Base-by-base conservation (phyloP, 805 yeast species). In the Alloascoidea africana region DNA sequence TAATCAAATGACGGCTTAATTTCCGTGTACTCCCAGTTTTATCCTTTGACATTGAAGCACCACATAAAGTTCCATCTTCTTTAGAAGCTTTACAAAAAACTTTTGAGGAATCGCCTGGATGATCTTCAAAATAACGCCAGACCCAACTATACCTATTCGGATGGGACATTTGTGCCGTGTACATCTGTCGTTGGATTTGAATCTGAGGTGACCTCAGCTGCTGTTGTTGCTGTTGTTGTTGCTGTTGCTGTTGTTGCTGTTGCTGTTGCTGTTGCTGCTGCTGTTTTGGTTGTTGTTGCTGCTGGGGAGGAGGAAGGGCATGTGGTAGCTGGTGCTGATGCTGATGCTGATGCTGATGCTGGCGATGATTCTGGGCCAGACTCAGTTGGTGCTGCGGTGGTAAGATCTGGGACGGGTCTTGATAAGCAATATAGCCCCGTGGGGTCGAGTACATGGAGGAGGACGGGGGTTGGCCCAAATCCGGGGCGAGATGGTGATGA, bases 41-140 rank as follows among this genome's bases (percentile, higher is more conserved):
- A 34, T 34, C 34, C 13, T 32, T 38, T 37, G 36, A 38, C 8
- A 38, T 33, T 5, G 36, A 30, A 32, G 58, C 53, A 35, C 56
- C 53, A 38, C 48, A 52, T 8, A 64, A 56, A 14, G 46, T 46
- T 38, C 54, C 56, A 11, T 41, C 42, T 4, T 50, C 32, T 11
- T 17, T 5, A n/a, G 15, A 14, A 35, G 15, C 14, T 23, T 19
- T 17, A 32, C 34, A 32, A 8, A 14, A 14, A 5, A 32, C 15
- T 37, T 35, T 39, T 42, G 3, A 38, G 14, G 18, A 41, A 45
- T 46, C 48, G 47, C 43, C 42, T 15, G 49, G 42, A 11, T 47
- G 48, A 19, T 44, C 45, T 4, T 42, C 36, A 38, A 40, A 15
- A 5, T 34, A 13, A 14, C 17, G 18, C 13, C 17, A 18, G 5